These are phyloP conservation scores for Backusella australiensis DNA, from an alignment of 192 early-diverging fungal species.

Conservation along the genomic window DNA sequence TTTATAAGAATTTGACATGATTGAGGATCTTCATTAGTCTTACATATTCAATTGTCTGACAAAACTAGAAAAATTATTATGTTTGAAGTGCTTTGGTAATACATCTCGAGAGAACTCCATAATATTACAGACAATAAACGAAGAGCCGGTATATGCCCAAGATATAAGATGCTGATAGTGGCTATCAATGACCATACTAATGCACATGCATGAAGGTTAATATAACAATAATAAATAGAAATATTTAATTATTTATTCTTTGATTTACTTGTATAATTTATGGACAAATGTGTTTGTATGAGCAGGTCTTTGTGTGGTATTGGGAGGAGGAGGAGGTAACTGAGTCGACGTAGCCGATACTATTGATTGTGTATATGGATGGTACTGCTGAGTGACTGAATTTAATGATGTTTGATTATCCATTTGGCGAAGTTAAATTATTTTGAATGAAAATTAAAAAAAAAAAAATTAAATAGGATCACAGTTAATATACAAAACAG, in stretches of 20 bases:
- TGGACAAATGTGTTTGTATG: constrained; percentile 33
- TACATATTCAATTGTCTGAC: constrained; percentile 87
- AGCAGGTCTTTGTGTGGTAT: constrained; percentile 20
- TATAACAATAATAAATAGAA: background rate
- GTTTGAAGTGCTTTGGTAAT: constrained; percentile 90
- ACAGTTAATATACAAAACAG: background rate
- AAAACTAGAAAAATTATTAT: constrained; percentile 91
- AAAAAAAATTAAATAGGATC: background rate
- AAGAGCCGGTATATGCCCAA: constrained; percentile 86
- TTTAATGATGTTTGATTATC: background rate
- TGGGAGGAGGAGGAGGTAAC: constrained; percentile 11
- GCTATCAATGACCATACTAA: constrained; percentile 81
- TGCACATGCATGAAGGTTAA: background rate
- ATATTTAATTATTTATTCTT: background rate
- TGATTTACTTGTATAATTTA: constrained; percentile 31
- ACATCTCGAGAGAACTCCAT: constrained; percentile 90
- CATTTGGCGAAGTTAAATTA: background rate
- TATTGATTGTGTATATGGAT: constrained; percentile 1
- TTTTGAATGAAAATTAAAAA: background rate
- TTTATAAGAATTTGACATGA: background rate
- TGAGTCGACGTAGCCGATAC: background rate
- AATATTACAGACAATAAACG: constrained; percentile 89
- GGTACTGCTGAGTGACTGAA: background rate
- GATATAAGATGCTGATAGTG: constrained; percentile 86
- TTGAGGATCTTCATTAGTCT: constrained; percentile 6